Evolutionary conservation across 2,329 filamentous ascomycete genomes (phyloP), one percentile per base, ranked within the genome.

Genomic region (Talaromyces amestolkiae): DNA sequence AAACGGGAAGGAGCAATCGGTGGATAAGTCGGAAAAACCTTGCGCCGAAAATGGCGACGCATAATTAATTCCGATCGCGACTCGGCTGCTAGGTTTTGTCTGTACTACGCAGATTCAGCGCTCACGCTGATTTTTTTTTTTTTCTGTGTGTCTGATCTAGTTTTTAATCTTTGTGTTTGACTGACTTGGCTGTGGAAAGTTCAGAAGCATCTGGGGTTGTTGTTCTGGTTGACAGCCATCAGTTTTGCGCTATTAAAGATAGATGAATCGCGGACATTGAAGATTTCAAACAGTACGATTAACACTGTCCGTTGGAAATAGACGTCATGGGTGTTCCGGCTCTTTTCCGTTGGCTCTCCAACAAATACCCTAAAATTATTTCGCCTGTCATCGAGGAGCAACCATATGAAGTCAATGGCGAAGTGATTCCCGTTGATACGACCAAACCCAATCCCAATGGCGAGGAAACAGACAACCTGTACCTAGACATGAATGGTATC

Each of bases 401-500:
- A 70, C 91, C 93, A 10, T 83, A 90, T 64, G 89, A 89, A 69
- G 87, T 98, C 78, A 92, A 97, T 84, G 94, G 93, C 70, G 86
- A 89, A 51, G 84, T 87, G 70, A 89, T 97, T 65, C 95, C 95
- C 2, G 87, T 98, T 67, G 93, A 99, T 76, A 89, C 87, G 11
- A 93, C 90, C 7, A 83, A 87, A 45, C 88, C 92, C 6, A 99
- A 99, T 75, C 96, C 96, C 2, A 99, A 99, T 80, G 93, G 93
- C 76, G 94, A 98, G 80, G 95, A 99, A 78, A 91, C 97, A 74
- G 94, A 99, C 81, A 99, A 99, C 74, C 84, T 99, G 6, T 99
- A 99, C 75, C 87, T 99, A 69, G 95, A 99, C 75, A 98, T 99
- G 94, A 99, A 99, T 79, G 96, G 95, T 76, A 99, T 99, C 70